Evolutionary conservation across 2,329 filamentous ascomycete species (phyloP).

Genomic region (Aspergillus ibericus): DNA sequence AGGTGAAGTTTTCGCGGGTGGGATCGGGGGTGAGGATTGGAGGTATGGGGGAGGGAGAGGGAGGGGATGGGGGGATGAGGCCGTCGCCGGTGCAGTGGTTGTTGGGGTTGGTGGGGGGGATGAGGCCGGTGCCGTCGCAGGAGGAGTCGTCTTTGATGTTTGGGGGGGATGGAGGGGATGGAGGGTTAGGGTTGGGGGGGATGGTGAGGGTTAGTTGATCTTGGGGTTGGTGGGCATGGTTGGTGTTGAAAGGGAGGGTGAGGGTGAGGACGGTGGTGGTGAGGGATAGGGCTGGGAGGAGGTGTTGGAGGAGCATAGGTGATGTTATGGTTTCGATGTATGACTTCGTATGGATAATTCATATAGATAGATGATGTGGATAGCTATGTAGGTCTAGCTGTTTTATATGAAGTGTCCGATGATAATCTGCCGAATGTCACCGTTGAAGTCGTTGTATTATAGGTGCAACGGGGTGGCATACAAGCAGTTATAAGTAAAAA

Average conservation of each 20-base stretch:
- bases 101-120: constrained; percentile 23
- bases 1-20: constrained; percentile 29
- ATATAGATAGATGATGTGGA: too few relatives aligned
- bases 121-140: constrained; percentile 29
- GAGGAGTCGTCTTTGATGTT: constrained; percentile 15
- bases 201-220: background rate
- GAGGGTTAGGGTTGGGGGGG: constrained; percentile 9
- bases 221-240: background rate
- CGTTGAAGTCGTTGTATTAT: too few relatives aligned
- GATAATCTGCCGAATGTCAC: too few relatives aligned
- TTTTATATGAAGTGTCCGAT: too few relatives aligned
- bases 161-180: background rate
- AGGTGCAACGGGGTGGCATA: too few relatives aligned
- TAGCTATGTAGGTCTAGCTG: too few relatives aligned
- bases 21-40: background rate
- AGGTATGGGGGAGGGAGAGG: too few relatives aligned
- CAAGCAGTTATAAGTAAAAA: too few relatives aligned
- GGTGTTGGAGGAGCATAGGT: constrained; percentile 10
- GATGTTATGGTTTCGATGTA: background rate
- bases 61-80: constrained; percentile 21
- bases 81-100: constrained; percentile 28
- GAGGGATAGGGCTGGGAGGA: constrained; percentile 15
- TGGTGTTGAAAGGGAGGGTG: constrained; percentile 5
- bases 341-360: too few relatives aligned
- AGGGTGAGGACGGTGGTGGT: constrained; percentile 7